Evolutionary conservation across 1,139 yeast species (phyloP), one percentile per base, ranked within the genome.

Genomic region (Schizosaccharomyces versatilis): DNA sequence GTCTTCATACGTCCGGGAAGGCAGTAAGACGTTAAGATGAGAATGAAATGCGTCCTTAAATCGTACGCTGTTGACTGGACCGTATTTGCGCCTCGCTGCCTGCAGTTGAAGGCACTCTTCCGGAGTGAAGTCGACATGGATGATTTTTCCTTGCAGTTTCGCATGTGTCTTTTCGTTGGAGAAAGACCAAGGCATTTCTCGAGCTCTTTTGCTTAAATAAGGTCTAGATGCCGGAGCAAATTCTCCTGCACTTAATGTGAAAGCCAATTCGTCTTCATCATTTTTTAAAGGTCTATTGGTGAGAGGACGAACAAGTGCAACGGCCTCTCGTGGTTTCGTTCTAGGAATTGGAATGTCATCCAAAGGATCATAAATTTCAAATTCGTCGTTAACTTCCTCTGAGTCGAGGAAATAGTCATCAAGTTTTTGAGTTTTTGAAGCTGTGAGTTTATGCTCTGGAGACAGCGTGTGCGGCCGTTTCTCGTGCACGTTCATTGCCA

Each of bases 361-460:
- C 10, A 44, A 44, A 44, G 49, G 49, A 44, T 44, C 49, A 44
- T 44, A 44, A 19, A 44, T 6, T n/a, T 17, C 49, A 44, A 44
- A 44, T 24, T 32, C 49, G 14, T 44, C 49, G 38, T 44, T 36
- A 8, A 44, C 19, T 19, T 44, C 36, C 8, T 44, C 49, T 24
- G 32, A 24, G 32, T 24, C 32, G 32, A 24, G 32, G 32, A 24
- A 24, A 24, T 24, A 24, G 32, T 24, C 32, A 24, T 24, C 32
- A 24, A 24, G 32, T 24, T 24, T 24, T 24, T 24, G 32, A 5
- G 32, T 24, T 24, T 24, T 24, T 24, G 32, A 24, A 24, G 32
- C 32, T 5, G 32, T 24, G 32, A 24, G 32, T 24, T 24, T 24
- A 24, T 24, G 32, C 32, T 24, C 32, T 24, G 32, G 32, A 24